A percentile compares a stretch with the other conserved stretches of the same genome.
Conservation (phyloP, 2,329 filamentous ascomycete genomes). For the Aspergillus quadrilineatus region DNA sequence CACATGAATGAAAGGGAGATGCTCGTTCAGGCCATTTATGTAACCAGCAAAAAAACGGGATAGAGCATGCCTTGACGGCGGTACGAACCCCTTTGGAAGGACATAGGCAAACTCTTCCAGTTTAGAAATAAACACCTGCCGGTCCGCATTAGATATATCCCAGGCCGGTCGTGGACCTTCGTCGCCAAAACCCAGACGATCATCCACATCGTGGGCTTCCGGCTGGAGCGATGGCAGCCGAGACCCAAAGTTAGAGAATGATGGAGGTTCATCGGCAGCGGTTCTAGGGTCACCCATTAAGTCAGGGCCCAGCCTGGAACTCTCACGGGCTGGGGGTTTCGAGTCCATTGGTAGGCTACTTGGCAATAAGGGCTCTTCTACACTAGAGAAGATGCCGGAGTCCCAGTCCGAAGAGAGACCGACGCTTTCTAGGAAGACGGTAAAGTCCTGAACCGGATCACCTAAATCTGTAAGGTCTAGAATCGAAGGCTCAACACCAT, state of each 20-base stretch:
- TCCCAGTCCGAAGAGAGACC: conserved; percentile 52
- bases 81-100: conserved; percentile 48
- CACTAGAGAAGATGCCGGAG: conserved; percentile 46
- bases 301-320: conserved; percentile 40
- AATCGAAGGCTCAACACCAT: conserved; percentile 46
- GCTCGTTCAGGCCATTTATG: conserved; percentile 52
- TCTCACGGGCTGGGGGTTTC: conserved; percentile 35
- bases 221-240: conserved; percentile 49
- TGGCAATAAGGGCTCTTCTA: conserved; percentile 41
- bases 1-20: conserved; percentile 53
- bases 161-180: conserved; percentile 46
- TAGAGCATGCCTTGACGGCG: conserved; percentile 51
- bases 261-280: conserved; percentile 43
- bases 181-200: conserved; percentile 42
- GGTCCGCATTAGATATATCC: conserved; percentile 49
- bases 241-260: conserved; percentile 51
- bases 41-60: conserved; percentile 53
- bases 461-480: conserved; percentile 48
- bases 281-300: conserved; percentile 40
- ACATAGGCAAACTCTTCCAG: conserved; percentile 48
- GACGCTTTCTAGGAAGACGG: conserved; percentile 50
- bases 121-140: conserved; percentile 46
- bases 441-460: conserved; percentile 51
- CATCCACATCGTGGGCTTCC: conserved; percentile 46
- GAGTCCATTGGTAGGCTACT: conserved; percentile 38